A percentile compares a stretch with the other conserved stretches of the same genome.
phyloP scores from a whole-genome alignment of 1,284 basidiomycete genomes.

The Cutaneotrichosporon cutaneum region DNA sequence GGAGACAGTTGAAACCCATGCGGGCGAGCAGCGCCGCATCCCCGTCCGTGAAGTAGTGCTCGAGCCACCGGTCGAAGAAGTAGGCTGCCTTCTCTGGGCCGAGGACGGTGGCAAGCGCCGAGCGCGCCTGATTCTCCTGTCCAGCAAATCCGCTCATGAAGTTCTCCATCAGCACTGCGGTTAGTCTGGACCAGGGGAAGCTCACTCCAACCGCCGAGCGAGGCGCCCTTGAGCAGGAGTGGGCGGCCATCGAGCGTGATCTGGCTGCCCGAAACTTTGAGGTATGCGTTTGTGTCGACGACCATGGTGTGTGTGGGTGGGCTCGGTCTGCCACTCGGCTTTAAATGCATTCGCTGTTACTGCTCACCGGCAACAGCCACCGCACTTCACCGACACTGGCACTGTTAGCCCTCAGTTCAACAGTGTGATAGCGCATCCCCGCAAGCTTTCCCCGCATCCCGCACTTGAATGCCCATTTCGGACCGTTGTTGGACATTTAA shows the following conservation, averaged over 20 bases:
- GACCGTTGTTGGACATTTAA: no score
- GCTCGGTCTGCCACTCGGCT: no score
- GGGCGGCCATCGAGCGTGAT: conserved; percentile 31
- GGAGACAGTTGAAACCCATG: conserved; percentile 67
- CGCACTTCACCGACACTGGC: no score
- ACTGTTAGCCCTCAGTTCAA: no score
- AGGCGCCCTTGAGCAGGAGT: conserved; percentile 41
- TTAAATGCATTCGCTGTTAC: no score
- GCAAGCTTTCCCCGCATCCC: no score
- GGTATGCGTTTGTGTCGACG: conserved; percentile 1
- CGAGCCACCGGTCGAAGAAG: conserved; percentile 70
- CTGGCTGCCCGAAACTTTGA: conserved; percentile 7
- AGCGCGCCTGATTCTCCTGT: conserved; percentile 60
- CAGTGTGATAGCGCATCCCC: neutral
- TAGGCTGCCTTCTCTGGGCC: conserved; percentile 67
- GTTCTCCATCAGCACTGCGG: conserved; percentile 46
- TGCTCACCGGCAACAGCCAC: no score
- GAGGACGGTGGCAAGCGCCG: conserved; percentile 62
- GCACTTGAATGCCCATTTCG: no score
- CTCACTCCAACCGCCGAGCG: conserved; percentile 48
- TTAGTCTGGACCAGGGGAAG: neutral
- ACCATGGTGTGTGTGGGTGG: neutral
- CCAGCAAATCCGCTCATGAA: conserved; percentile 45
- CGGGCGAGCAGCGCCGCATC: conserved; percentile 65
- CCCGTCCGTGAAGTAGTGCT: conserved; percentile 64